phyloP scores from a whole-genome alignment of 345 rosid genomes.

The Sisymbrium irio region DNA sequence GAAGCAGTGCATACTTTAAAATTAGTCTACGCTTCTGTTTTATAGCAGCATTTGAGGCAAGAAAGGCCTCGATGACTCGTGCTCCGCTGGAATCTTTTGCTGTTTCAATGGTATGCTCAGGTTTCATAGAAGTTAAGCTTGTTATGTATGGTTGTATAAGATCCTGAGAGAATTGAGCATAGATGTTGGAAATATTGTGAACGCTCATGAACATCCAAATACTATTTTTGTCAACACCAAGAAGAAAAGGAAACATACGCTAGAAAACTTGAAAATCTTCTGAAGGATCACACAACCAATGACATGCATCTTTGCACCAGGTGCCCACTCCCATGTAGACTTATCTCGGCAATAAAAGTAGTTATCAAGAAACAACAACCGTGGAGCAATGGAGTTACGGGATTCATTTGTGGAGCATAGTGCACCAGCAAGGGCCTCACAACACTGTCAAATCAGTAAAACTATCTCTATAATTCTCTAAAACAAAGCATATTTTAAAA shows the following conservation, averaged over 20 bases:
- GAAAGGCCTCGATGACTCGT: slow-evolving; percentile 85
- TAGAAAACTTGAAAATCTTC: slow-evolving; percentile 66
- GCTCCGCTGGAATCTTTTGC: slow-evolving; percentile 83
- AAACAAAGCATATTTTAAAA: not conserved
- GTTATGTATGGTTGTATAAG: slow-evolving; percentile 61
- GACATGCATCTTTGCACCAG: slow-evolving; percentile 65
- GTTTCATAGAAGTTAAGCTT: slow-evolving; percentile 75
- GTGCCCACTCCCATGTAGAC: slow-evolving; percentile 77
- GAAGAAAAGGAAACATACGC: slow-evolving; percentile 52
- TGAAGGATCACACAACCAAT: slow-evolving; percentile 93
- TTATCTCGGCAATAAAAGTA: slow-evolving; percentile 61
- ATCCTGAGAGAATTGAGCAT: slow-evolving; percentile 48
- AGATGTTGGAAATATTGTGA: not conserved
- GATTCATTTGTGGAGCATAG: slow-evolving; percentile 55
- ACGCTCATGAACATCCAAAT: slow-evolving; percentile 8
- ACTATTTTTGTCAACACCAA: not conserved
- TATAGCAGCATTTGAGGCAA: slow-evolving; percentile 61
- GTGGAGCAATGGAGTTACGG: slow-evolving; percentile 56
- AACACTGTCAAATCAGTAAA: slow-evolving; percentile 58
- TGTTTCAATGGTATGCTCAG: slow-evolving; percentile 60
- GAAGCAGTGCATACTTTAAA: slow-evolving; percentile 54
- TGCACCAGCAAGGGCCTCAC: slow-evolving; percentile 76
- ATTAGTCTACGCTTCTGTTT: slow-evolving; percentile 75
- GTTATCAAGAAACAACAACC: slow-evolving; percentile 75
- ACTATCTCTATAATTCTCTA: not conserved